Evolutionary conservation across 345 rosid species (phyloP), one percentile per base, ranked within the genome.

Genomic region (Populus davidiana): DNA sequence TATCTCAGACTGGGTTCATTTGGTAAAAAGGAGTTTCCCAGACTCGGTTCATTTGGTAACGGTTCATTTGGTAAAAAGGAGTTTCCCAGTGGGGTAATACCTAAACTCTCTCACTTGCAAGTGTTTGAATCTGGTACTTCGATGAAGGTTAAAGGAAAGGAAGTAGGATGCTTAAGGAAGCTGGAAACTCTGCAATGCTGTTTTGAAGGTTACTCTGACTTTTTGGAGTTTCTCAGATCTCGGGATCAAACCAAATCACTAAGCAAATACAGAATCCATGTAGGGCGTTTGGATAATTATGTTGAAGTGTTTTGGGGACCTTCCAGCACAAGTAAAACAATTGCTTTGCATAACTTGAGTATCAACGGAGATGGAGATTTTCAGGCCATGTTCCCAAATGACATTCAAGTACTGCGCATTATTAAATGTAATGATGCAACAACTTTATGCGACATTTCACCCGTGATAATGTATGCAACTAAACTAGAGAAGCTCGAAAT

Each of bases 281-380:
- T 11, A 50, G 59, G 59, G 9, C 41, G 0, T 6, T 39, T 0
- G 25, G 0, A 25, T 25, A 25, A 25, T 0, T 1, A 25, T 0
- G 41, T 0, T 39, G 27, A 27, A 27, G 1, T 27, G 27, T 1
- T 0, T 27, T 27, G 0, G 27, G 1, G 1, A 27, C 27, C 1
- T 27, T 6, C 2, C 2, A 29, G 1, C 41, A 6, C 0, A 39
- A 8, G 0, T 1, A 8, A 6, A 39, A 6, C 1, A 39, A 1
- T 39, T 39, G 1, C 0, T 6, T 39, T 39, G 41, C 0, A 0
- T 7, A 5, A 25, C 2, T 70, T 43, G 5, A 21, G 35, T 1
- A 36, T 43, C 21, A 25, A 27, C 16, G 12, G 21, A 11, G 59
- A 50, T 17, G 56, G 36, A 54, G 61, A 50, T 50, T 50, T 50